Base-by-base conservation (phyloP, 345 rosid genomes). In the Atalantia buxifolia region DNA sequence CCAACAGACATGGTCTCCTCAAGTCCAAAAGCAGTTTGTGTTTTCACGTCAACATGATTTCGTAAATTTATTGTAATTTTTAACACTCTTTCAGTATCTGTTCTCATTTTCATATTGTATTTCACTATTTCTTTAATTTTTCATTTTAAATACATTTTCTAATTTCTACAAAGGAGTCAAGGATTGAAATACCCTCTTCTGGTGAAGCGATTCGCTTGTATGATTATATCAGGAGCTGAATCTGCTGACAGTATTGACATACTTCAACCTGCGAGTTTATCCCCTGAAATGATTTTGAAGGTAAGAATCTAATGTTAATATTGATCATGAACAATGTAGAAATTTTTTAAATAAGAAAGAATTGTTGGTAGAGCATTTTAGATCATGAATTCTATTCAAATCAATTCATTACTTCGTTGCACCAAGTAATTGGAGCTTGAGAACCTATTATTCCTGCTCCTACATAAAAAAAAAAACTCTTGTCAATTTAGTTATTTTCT, bases 161-260 rank as follows among this genome's bases (percentile, higher is more conserved):
- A n/a, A n/a, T n/a, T n/a, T n/a, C 27, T 74, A 35, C 69, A 75
- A 79, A 94, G 98, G 86, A 77, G 81, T 72, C 87, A 82, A 69
- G 92, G 93, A 76, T 78, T 93, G 81, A 95, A 93, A 86, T 95
- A 90, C 85, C 98, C 98, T 33, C 93, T 88, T 80, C 78, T 95
- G 81, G 94, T 89, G 57, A 95, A 88, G 84, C 90, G 98, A 82
- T 84, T 93, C 82, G 90, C 91, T 78, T 90, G 97, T 79, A 87
- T 89, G 92, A 85, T 93, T 53, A 81, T 89, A 69, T 87, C 93
- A n/a, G 94, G 97, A 76, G 88, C 87, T 72, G 85, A 76, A 63
- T 69, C 90, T 18, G 81, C 88, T 36, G 85, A 87, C 66, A 76
- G 80, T 75, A 83, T 89, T 74, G 87, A 93, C 81, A 89, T 94